Evolutionary conservation across 2,329 filamentous ascomycete species (phyloP), one percentile per base, ranked within the genome.

Genomic region (Helminthosporium solani): DNA sequence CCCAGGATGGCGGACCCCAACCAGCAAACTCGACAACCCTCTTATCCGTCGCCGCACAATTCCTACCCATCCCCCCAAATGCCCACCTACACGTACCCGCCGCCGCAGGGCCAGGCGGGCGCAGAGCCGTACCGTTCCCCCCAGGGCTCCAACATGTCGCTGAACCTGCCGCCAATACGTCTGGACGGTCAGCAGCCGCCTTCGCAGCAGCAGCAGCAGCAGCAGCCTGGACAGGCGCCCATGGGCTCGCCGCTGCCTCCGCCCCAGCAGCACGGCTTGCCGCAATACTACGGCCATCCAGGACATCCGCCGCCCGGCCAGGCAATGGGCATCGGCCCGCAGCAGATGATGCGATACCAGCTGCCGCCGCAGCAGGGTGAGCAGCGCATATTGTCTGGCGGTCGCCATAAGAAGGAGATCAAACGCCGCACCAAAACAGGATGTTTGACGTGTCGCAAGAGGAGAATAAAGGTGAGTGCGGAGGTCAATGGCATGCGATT

Each of bases 361-460:
- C 67, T 83, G 33, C 78, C 81, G 52, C 72, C 81, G 65, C 62
- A 66, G 37, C 56, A 57, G 28, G 57, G 57, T 38, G 72, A 76
- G 71, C 55, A 77, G 63, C 75, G 78, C 56, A 76, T 83, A 52
- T 76, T 85, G 67, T 80, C 80, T 18, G 80, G 82, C 49, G 81
- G 80, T 38, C 76, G 84, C 59, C 82, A 86, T 67, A 83, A 82
- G 70, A 84, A 87, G 72, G 85, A 89, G 71, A 87, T 88, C 67
- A 88, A 88, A 74, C 78, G 85, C 56, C 78, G 86, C 64, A 88
- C 86, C 46, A 87, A 87, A 72, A 87, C 84, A 1, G 84, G 84
- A n/a, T 88, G 85, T 70, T 50, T 78, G 68, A 78, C 75, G 18
- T 78, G 75, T 73, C 71, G 75, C 53, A 78, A 77, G 57, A 76